Percentiles rank a stretch among this genome's conserved stretches.
phyloP scores from a whole-genome alignment of 176 grass and related monocot genomes.

The Zea luxurians region DNA sequence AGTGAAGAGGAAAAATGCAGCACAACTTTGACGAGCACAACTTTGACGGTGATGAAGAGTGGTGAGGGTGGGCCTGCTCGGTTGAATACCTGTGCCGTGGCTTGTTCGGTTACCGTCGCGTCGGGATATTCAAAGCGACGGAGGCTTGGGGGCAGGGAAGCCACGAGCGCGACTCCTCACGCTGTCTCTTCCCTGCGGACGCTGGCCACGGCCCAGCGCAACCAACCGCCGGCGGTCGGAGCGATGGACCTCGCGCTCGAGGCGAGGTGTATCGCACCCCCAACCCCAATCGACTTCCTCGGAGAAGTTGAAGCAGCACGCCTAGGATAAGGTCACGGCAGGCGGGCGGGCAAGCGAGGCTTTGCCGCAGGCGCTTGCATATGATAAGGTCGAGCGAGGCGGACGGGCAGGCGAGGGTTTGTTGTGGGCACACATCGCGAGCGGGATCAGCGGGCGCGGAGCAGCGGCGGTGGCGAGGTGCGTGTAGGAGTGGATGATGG shows the following conservation, averaged over 20 bases:
- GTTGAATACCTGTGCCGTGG: slow-evolving; percentile 3
- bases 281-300: neutral
- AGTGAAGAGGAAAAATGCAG: neutral
- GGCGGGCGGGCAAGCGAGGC: too few species aligned
- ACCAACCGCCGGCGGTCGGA: neutral
- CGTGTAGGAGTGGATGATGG: too few species aligned
- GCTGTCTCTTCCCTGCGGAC: neutral
- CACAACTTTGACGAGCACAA: too few species aligned
- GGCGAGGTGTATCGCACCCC: neutral
- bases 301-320: too few species aligned
- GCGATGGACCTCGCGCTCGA: neutral
- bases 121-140: too few species aligned
- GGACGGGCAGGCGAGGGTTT: too few species aligned
- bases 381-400: too few species aligned
- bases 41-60: neutral
- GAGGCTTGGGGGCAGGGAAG: neutral
- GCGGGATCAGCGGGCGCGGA: too few species aligned
- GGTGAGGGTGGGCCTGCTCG: neutral
- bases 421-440: too few species aligned
- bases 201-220: neutral
- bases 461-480: too few species aligned
- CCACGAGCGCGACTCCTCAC: neutral
- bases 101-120: neutral
- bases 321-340: too few species aligned
- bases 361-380: too few species aligned